Base-by-base conservation (phyloP, 768 basidiomycete species). In the Tulasnella sp. region DNA sequence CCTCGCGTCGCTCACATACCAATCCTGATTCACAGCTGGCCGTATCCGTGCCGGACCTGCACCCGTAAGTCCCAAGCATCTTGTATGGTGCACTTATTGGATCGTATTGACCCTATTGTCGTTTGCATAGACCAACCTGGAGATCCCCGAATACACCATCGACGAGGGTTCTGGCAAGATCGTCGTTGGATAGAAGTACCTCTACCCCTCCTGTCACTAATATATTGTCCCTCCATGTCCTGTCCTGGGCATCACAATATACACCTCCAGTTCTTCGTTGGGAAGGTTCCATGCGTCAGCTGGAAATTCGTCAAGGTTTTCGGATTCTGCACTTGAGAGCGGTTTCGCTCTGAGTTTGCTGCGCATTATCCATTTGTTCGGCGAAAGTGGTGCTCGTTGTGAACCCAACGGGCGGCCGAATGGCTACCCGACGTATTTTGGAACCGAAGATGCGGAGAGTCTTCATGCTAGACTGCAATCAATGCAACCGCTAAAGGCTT, bases 31-130 rank as follows among this genome's bases (percentile, higher is more conserved):
- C 36, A 58, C 78, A 94, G 93, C 96, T 82, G 97, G 97, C 79
- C 95, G 97, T 83, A 90, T 91, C 81, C 92, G 97, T 83, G 94
- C 96, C 83, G 97, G 97, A 67, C 97, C 97, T 81, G 97, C 97
- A 83, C 97, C 97, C 79, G 92, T 93, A 84, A 86, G 91, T 85
- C 39, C 29, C 49, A 39, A 12, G 7, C 34, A 11, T 6, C 36
- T 19, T 40, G 54, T 52, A 64, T 25, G 9, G 36, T 3, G 14
- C 64, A 12, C n/a, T 40, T 75, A 19, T 25, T 29, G 12, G 19
- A 36, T 75, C 38, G 68, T 12, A 42, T n/a, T 45, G 6, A 29
- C 74, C 78, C 3, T 80, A 71, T 73, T 69, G 68, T 75, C 40
- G 73, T 67, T 77, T 39, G 6, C 12, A n/a, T 75, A 94, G 91